Conservation (phyloP, 805 yeast species). For the Zygoascus flipseniorum region DNA sequence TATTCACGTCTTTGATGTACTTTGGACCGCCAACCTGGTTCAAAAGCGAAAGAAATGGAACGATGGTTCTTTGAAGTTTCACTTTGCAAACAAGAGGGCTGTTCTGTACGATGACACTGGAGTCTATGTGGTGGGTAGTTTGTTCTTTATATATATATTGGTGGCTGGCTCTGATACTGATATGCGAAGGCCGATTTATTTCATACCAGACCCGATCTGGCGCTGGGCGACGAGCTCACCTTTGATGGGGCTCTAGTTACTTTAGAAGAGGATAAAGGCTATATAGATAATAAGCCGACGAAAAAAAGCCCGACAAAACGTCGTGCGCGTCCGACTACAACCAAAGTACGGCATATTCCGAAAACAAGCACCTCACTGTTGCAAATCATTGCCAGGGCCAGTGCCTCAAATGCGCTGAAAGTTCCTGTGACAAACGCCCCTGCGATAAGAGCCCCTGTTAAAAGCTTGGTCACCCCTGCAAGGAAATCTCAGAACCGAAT, state of each 20-base stretch:
- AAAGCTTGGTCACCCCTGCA: too few species aligned
- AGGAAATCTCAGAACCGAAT: too few species aligned
- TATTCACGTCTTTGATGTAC: slow-evolving; percentile 19
- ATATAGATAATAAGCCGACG: too few species aligned
- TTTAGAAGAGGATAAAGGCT: slow-evolving; percentile 15
- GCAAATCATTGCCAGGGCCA: too few species aligned
- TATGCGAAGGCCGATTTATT: slow-evolving; percentile 6
- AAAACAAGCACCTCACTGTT: too few species aligned
- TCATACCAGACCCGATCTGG: slow-evolving; percentile 5
- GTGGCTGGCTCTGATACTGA: background rate
- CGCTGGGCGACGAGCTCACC: slow-evolving; percentile 17
- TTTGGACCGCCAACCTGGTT: slow-evolving; percentile 28
- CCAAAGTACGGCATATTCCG: too few species aligned
- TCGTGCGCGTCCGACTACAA: too few species aligned
- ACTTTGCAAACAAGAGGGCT: slow-evolving; percentile 19
- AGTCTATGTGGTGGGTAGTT: slow-evolving; percentile 1
- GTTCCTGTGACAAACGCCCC: too few species aligned
- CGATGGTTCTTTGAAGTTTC: slow-evolving; percentile 27
- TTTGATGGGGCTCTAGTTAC: slow-evolving; percentile 22
- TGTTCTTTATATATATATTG: background rate
- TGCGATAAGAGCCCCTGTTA: too few species aligned
- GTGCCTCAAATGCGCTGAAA: too few species aligned
- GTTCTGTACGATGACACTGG: slow-evolving; percentile 24
- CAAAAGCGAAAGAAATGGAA: slow-evolving; percentile 32
- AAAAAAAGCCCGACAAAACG: too few species aligned